Percentiles rank a stretch among this genome's conserved stretches.
Evolutionary conservation across 768 basidiomycete genomes (phyloP).

Genomic region (Boletus barrowsii): DNA sequence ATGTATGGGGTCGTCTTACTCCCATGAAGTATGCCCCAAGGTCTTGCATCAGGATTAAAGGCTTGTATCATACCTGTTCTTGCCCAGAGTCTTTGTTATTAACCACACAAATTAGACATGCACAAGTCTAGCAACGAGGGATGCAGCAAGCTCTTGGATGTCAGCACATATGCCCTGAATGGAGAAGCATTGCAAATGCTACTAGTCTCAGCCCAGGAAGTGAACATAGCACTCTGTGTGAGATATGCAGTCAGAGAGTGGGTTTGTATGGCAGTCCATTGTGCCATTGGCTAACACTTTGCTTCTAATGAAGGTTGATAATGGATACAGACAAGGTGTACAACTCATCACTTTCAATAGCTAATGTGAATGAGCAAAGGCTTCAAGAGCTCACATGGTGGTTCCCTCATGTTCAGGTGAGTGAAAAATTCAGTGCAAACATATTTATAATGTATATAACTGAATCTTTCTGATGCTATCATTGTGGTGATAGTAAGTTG

Average conservation of each 20-base stretch:
- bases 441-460: not conserved
- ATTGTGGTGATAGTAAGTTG: no score
- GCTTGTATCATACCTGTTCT: not conserved
- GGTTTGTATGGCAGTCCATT: not conserved
- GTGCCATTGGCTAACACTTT: no score
- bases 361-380: accelerated
- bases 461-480: no score
- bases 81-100: not conserved
- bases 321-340: not conserved
- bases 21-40: not conserved
- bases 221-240: conserved; percentile 1
- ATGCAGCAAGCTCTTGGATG: not conserved
- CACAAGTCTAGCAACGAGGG: not conserved
- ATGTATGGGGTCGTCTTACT: not conserved
- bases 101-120: not conserved
- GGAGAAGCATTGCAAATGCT: not conserved
- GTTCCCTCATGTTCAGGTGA: not conserved
- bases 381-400: not conserved
- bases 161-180: not conserved
- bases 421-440: not conserved
- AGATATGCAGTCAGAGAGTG: not conserved
- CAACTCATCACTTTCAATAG: not conserved
- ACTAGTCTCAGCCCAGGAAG: conserved; percentile 1
- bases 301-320: not conserved
- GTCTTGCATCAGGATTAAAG: not conserved